A percentile compares a stretch with the other conserved stretches of the same genome.
Conservation (phyloP, 352 stramenopile species). For the Phytophthora pinifolia region DNA sequence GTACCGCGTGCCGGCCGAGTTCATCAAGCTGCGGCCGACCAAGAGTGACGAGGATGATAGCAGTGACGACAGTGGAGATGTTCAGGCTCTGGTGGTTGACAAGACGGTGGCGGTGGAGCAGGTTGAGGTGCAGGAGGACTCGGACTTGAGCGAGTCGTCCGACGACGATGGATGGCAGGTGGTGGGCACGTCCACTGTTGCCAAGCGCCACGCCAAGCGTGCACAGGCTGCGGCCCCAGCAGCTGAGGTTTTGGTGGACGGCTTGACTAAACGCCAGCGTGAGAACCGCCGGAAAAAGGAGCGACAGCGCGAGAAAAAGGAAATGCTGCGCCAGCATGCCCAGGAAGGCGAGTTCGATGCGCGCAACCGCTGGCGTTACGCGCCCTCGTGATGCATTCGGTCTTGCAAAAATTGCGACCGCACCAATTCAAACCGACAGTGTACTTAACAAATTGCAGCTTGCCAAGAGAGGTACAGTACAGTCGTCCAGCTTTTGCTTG, state of each 20-base stretch:
- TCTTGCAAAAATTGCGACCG: slow-evolving; percentile 7
- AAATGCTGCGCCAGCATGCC: slow-evolving; percentile 62
- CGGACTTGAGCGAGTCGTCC: slow-evolving; percentile 30
- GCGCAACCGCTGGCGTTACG: slow-evolving; percentile 68
- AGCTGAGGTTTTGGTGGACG: slow-evolving; percentile 36
- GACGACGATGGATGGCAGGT: slow-evolving; percentile 80
- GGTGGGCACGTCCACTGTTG: slow-evolving; percentile 34
- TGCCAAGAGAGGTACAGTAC: background rate
- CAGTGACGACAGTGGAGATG: slow-evolving; percentile 3
- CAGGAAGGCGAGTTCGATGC: slow-evolving; percentile 73
- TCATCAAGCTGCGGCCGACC: slow-evolving; percentile 37
- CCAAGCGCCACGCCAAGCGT: slow-evolving; percentile 23
- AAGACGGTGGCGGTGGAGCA: slow-evolving; percentile 14
- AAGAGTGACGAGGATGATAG: slow-evolving; percentile 20
- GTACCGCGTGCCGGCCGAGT: slow-evolving; percentile 56
- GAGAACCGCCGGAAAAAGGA: slow-evolving; percentile 82
- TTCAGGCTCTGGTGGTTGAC: slow-evolving; percentile 3
- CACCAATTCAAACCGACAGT: slow-evolving; percentile 15
- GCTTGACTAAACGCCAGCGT: slow-evolving; percentile 78
- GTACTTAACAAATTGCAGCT: slow-evolving; percentile 25
- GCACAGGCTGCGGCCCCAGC: slow-evolving; percentile 6
- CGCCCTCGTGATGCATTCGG: slow-evolving; percentile 39
- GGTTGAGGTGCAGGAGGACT: slow-evolving; percentile 13
- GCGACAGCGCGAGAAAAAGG: slow-evolving; percentile 74
- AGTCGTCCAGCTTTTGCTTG: slow-evolving; percentile 4